Percentiles rank a stretch among this genome's conserved stretches.
Evolutionary conservation across 352 stramenopile genomes (phyloP).

Genomic region (Phytopythium kandeliae): DNA sequence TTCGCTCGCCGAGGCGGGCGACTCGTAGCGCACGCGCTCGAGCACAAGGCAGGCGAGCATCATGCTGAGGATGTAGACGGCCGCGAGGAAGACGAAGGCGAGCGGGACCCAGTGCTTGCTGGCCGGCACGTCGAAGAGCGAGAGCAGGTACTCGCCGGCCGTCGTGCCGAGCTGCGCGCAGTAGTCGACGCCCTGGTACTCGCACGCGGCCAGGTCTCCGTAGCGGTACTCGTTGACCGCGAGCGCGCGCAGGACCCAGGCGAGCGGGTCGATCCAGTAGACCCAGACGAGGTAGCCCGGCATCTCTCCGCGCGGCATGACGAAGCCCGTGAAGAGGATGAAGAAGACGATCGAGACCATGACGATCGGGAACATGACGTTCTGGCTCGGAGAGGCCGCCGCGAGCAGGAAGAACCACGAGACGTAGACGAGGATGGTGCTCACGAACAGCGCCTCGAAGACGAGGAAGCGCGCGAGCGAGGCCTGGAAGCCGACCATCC

Average conservation of each 20-base stretch:
- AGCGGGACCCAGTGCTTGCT: slow-evolving; percentile 21
- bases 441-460: slow-evolving; percentile 51
- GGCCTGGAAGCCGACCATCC: slow-evolving; percentile 20
- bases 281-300: slow-evolving; percentile 43
- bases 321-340: slow-evolving; percentile 36
- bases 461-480: slow-evolving; percentile 37
- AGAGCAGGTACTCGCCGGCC: slow-evolving; percentile 24
- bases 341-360: slow-evolving; percentile 20
- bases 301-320: slow-evolving; percentile 24
- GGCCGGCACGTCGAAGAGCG: slow-evolving; percentile 20
- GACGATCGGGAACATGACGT: slow-evolving; percentile 29
- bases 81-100: slow-evolving; percentile 14
- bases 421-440: slow-evolving; percentile 21
- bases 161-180: slow-evolving; percentile 19
- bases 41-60: slow-evolving; percentile 12
- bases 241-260: slow-evolving; percentile 30
- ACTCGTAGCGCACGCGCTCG: slow-evolving; percentile 22
- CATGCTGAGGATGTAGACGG: slow-evolving; percentile 21
- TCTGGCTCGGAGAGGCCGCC: slow-evolving; percentile 18
- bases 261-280: slow-evolving; percentile 50
- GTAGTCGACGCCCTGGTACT: slow-evolving; percentile 18
- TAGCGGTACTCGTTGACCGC: slow-evolving; percentile 34
- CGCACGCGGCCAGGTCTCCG: slow-evolving; percentile 16
- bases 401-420: slow-evolving; percentile 19
- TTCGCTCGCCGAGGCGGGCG: background rate